Conservation (phyloP, 2,329 filamentous ascomycete species). For the Pestalotiopsis sp. region DNA sequence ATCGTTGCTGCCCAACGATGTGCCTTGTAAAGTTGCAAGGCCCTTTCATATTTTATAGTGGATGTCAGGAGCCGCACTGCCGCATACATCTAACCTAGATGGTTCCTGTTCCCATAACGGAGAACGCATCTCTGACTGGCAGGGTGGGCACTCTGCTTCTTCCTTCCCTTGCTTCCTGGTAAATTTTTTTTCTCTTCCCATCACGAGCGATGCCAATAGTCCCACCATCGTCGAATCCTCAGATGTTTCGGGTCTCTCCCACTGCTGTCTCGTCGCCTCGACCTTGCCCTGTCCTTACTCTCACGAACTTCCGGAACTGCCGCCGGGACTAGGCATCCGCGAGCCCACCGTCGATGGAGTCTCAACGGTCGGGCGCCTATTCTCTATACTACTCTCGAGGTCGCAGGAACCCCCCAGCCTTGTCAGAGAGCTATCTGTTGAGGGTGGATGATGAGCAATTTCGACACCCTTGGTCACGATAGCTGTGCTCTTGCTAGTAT, state of each 20-base stretch:
- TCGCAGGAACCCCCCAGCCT: background rate
- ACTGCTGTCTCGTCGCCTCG: background rate
- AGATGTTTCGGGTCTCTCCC: background rate
- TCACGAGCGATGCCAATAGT: background rate
- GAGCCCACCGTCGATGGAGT: background rate
- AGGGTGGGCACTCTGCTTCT: background rate
- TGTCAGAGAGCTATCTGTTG: background rate
- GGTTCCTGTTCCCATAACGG: background rate
- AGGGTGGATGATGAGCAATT: background rate
- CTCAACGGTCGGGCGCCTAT: background rate
- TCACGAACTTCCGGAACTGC: background rate
- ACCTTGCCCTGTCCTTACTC: background rate
- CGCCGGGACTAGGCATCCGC: background rate
- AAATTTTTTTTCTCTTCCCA: background rate
- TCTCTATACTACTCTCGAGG: background rate
- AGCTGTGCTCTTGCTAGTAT: background rate
- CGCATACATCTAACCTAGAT: background rate
- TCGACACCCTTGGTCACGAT: background rate
- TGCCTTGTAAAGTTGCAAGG: background rate
- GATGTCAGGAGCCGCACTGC: background rate
- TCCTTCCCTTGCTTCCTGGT: background rate
- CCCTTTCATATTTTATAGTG: background rate
- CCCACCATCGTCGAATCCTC: background rate
- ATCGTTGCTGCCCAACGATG: slow-evolving; percentile 5
- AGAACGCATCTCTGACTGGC: background rate